Evolutionary conservation across 352 stramenopile species (phyloP), one percentile per base, ranked within the genome.

Genomic region (Pythium brassicae): DNA sequence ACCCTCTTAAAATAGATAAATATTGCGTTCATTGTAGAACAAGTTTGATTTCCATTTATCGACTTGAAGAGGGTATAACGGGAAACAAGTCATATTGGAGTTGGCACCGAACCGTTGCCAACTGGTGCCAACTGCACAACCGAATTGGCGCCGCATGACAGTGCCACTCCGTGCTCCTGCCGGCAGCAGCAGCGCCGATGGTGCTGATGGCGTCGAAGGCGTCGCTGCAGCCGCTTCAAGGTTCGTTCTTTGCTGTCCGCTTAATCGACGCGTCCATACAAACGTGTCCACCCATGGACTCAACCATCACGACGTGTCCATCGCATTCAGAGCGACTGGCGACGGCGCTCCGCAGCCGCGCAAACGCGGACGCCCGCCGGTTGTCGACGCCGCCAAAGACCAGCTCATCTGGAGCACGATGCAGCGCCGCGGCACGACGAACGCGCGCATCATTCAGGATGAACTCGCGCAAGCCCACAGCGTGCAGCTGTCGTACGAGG

Each of bases 401-500:
- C 44, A 37, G n/a, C 50, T 57, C 34, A 57, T 63, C 34, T 42
- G 25, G 29, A 26, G 59, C n/a, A 49, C 62, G 22, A 68, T 71
- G 25, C 44, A 57, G 27, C 34, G 59, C 46, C 47, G 53, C 43
- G 57, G 53, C 34, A 68, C 59, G 25, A 53, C 45, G 29, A 65
- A 63, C 25, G 67, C 56, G 20, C 48, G 51, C 22, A 52, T 63
- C 25, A 58, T 71, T 27, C 66, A 66, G 52, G 63, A 74, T n/a
- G 39, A 63, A 37, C 53, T 74, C 22, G 63, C 47, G 19, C 44
- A 37, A 25, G 48, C 40, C 11, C 56, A 69, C 48, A 69, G 53
- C 17, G 39, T 63, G 23, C 53, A 45, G n/a, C 39, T 74, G 25
- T 60, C 60, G 29, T 69, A 72, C 48, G 67, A 75, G 43, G 57